Conservation (phyloP, 148 eudicot species). For the Rhododendron williamsianum region DNA sequence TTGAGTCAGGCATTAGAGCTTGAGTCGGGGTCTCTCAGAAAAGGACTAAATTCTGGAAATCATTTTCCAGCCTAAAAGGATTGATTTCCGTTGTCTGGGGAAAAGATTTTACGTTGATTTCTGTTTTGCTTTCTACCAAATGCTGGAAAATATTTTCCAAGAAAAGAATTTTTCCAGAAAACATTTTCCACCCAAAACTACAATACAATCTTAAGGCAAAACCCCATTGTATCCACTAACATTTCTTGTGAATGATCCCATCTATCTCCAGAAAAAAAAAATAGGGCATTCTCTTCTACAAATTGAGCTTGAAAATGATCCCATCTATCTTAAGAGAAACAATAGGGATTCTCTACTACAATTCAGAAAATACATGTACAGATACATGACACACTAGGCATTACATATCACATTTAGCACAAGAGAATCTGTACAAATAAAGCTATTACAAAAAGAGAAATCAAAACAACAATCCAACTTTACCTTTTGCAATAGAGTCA, state of each 20-base stretch:
- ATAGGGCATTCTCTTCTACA: too few relatives aligned
- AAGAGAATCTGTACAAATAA: neutral
- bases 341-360: neutral
- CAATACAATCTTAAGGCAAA: neutral
- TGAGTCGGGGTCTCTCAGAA: too few relatives aligned
- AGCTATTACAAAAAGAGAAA: neutral
- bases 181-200: neutral
- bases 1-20: too few relatives aligned
- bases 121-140: neutral
- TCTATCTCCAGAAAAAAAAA: too few relatives aligned
- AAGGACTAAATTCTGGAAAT: too few relatives aligned
- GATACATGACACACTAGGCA: too few relatives aligned
- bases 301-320: too few relatives aligned
- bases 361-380: too few relatives aligned
- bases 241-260: too few relatives aligned
- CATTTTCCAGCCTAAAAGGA: too few relatives aligned
- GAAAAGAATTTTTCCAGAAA: neutral
- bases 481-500: constrained; percentile 41
- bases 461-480: too few relatives aligned
- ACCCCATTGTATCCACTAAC: neutral
- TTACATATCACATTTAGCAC: neutral
- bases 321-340: too few relatives aligned
- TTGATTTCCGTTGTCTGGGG: neutral
- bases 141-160: neutral
- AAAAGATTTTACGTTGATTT: neutral